Conservation (phyloP, 2,329 filamentous ascomycete species). For the Penicillium sp. region DNA sequence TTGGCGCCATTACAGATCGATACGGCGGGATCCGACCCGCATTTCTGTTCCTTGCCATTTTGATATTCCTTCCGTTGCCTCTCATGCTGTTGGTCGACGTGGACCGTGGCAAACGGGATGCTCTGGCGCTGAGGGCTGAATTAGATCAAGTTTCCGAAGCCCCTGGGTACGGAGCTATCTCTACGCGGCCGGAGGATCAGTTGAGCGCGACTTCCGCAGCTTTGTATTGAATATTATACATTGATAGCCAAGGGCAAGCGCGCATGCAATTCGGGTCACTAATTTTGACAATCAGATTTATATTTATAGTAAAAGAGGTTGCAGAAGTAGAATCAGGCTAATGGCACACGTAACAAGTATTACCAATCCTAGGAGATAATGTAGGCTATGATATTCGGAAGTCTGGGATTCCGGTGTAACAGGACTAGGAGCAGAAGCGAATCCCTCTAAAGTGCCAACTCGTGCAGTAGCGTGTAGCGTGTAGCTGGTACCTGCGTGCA, state of each 20-base stretch:
- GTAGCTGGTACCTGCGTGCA: background rate
- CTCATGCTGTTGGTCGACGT: slow-evolving; percentile 84
- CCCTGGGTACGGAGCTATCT: slow-evolving; percentile 27
- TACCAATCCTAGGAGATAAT: background rate
- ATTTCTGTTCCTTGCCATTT: slow-evolving; percentile 83
- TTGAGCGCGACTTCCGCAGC: background rate
- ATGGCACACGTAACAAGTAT: background rate
- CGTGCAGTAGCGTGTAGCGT: background rate
- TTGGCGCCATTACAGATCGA: slow-evolving; percentile 84
- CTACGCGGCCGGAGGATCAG: slow-evolving; percentile 1
- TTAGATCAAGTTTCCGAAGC: slow-evolving; percentile 32
- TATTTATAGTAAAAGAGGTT: background rate
- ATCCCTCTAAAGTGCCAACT: background rate
- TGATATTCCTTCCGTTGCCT: slow-evolving; percentile 82
- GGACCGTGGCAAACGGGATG: slow-evolving; percentile 70
- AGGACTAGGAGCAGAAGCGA: background rate
- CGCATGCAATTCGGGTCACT: too few relatives aligned
- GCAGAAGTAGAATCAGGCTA: background rate
- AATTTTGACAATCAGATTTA: background rate
- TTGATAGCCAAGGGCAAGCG: background rate
- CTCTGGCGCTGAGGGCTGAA: slow-evolving; percentile 60
- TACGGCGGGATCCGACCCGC: slow-evolving; percentile 79
- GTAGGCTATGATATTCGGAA: background rate
- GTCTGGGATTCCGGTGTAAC: too few relatives aligned
- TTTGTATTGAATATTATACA: background rate